Evolutionary conservation across 1,284 basidiomycete species (phyloP), one percentile per base, ranked within the genome.

Genomic region (Pisolithus thermaeus): DNA sequence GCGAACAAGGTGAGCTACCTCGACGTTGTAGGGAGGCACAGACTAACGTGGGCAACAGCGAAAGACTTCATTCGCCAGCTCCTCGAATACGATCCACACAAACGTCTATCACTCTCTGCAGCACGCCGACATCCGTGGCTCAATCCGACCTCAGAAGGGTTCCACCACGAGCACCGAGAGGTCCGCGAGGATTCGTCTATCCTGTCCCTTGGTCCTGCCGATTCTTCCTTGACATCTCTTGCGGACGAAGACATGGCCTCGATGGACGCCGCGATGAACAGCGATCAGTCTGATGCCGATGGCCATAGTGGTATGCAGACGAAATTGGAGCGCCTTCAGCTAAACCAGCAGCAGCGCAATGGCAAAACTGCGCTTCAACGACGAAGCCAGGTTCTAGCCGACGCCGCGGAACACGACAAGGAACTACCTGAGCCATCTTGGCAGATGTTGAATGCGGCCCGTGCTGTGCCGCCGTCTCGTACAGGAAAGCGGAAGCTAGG

Each of bases 111-210:
- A 3, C 74, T 87, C 52, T 62, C 68, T 2, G 71, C 76, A 4
- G 85, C 87, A 1, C 73, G 83, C 3, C 36, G 68, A 0, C 87
- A 92, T 58, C 75, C 77, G 1, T 91, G 89, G 89, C 73, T 96
- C 6, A 52, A 37, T 3, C 55, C 50, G 37, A 11, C 38, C 16
- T 0, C 4, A 4, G 8, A 16, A 32, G 36, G 18, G 14, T 9
- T 41, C 8, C 22, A 46, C 32, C 18, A 20, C 2, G 38, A 12
- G 38, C 41, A 25, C 46, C 54, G 50, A 39, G 46, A 58, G 40
- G 25, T 54, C 46, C 47, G 3, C 32, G 63, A 52, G 51, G 54
- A 28, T 46, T 57, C 49, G 28, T 66, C 56, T 8, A 20, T 53
- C 28, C 22, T 37, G 3, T 69, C 55, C 22, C 51, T 59, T 40